These are phyloP conservation scores for Leishmania aethiopica DNA, from an alignment of 208 protist species.

Conservation along the genomic window DNA sequence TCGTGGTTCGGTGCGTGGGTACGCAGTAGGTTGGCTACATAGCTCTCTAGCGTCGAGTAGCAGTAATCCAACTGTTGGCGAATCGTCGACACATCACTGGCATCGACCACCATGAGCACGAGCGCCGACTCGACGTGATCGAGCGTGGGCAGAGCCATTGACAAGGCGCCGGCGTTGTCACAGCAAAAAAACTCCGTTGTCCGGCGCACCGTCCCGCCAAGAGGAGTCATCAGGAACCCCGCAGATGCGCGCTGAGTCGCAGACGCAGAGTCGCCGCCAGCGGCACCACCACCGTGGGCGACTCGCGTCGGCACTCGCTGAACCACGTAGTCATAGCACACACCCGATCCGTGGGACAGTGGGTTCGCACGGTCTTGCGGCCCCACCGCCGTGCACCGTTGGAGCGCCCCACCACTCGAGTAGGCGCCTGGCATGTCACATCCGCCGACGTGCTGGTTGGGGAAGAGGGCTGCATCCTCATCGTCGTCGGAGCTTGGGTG, in stretches of 20 bases:
- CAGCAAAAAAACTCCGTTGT: conserved; percentile 87
- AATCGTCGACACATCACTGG: conserved; percentile 50
- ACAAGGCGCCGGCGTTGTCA: conserved; percentile 73
- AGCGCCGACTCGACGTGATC: conserved; percentile 62
- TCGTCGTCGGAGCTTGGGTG: conserved; percentile 21
- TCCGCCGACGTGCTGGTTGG: conserved; percentile 1
- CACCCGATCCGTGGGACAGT: conserved; percentile 58
- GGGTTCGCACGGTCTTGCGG: conserved; percentile 20
- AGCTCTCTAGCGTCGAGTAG: conserved; percentile 50
- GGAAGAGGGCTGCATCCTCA: conserved; percentile 10
- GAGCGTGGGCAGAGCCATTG: conserved; percentile 71
- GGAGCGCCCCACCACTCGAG: conserved; percentile 12
- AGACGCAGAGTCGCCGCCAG: not conserved
- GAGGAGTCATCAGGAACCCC: not conserved
- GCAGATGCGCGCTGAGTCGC: not conserved
- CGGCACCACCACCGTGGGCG: conserved; percentile 11
- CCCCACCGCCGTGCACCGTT: conserved; percentile 6
- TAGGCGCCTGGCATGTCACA: conserved; percentile 19
- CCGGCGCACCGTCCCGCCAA: conserved; percentile 26
- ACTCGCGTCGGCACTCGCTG: conserved; percentile 52
- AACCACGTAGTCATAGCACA: conserved; percentile 69
- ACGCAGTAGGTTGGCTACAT: conserved; percentile 57
- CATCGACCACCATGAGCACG: conserved; percentile 79
- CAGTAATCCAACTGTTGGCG: conserved; percentile 59
- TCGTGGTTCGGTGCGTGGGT: conserved; percentile 68